These are phyloP conservation scores for Trametes villosa DNA, from an alignment of 768 basidiomycete species.

Conservation along the genomic window DNA sequence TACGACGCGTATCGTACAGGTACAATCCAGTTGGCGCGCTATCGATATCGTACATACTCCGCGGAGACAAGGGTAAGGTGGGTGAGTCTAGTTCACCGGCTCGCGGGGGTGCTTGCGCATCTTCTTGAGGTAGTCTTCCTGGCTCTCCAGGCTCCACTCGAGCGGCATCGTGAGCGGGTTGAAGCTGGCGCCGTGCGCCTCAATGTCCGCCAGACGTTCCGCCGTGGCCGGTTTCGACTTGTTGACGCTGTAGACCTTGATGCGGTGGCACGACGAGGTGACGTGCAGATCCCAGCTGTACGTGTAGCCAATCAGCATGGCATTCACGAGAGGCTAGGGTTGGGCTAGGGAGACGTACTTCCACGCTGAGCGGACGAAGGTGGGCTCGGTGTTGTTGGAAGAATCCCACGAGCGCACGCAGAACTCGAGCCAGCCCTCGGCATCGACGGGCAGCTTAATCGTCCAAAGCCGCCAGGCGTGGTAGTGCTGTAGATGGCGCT, in stretches of 20 bases:
- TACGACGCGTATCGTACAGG: not conserved
- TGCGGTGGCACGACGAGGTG: conserved; percentile 55
- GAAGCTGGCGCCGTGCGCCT: conserved; percentile 43
- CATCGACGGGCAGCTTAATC: conserved; percentile 53
- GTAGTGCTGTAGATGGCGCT: conserved; percentile 52
- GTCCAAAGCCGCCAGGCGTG: conserved; percentile 60
- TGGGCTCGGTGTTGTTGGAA: conserved; percentile 61
- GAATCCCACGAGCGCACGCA: conserved; percentile 61
- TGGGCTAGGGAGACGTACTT: conserved; percentile 44
- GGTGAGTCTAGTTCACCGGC: conserved; percentile 9
- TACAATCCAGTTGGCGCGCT: not conserved
- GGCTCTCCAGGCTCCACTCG: conserved; percentile 32
- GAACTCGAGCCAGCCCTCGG: conserved; percentile 61
- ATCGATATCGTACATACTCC: not conserved
- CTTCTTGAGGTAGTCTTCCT: conserved; percentile 28
- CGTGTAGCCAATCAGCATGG: not conserved
- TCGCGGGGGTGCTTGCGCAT: conserved; percentile 29
- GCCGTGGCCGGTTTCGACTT: conserved; percentile 45
- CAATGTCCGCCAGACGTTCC: conserved; percentile 46
- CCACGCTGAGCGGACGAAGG: conserved; percentile 57
- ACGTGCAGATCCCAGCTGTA: conserved; percentile 56
- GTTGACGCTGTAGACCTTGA: conserved; percentile 60
- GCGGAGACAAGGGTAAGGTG: not conserved
- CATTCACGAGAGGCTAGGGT: not conserved
- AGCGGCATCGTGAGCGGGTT: conserved; percentile 47